Conservation (phyloP, 805 yeast genomes). For the Metschnikowia proteae region DNA sequence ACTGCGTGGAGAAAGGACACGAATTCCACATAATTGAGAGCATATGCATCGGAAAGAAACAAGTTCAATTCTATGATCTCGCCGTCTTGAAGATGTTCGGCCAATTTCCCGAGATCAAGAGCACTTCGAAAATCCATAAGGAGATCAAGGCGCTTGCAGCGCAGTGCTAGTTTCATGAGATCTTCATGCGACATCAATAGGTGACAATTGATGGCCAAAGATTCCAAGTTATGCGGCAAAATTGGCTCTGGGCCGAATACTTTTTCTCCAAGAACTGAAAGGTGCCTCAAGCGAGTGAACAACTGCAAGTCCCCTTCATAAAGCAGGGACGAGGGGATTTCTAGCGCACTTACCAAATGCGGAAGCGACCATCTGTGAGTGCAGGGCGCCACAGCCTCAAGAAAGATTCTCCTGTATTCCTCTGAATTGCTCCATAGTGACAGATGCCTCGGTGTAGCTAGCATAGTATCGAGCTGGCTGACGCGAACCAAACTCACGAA, state of each 20-base stretch:
- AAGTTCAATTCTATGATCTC: slow-evolving; percentile 13
- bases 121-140: slow-evolving; percentile 16
- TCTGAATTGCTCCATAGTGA: slow-evolving; percentile 20
- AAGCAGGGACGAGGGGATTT: slow-evolving; percentile 21
- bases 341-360: slow-evolving; percentile 13
- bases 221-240: neutral
- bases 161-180: neutral
- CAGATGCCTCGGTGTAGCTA: slow-evolving; percentile 21
- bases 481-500: slow-evolving; percentile 24
- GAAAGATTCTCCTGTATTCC: slow-evolving; percentile 17
- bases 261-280: slow-evolving; percentile 17
- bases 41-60: slow-evolving; percentile 15
- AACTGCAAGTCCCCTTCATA: slow-evolving; percentile 12
- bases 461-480: slow-evolving; percentile 26
- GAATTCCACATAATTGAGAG: slow-evolving; percentile 12
- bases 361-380: neutral
- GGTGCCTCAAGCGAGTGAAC: slow-evolving; percentile 19
- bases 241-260: neutral
- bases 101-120: slow-evolving; percentile 2
- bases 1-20: neutral
- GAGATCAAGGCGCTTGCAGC: slow-evolving; percentile 16
- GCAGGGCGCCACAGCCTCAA: slow-evolving; percentile 10
- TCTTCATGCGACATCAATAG: slow-evolving; percentile 12
- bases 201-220: slow-evolving; percentile 18
- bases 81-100: neutral